These are phyloP conservation scores for Boletellus emodensis DNA, from an alignment of 768 basidiomycete species.

Conservation along the genomic window DNA sequence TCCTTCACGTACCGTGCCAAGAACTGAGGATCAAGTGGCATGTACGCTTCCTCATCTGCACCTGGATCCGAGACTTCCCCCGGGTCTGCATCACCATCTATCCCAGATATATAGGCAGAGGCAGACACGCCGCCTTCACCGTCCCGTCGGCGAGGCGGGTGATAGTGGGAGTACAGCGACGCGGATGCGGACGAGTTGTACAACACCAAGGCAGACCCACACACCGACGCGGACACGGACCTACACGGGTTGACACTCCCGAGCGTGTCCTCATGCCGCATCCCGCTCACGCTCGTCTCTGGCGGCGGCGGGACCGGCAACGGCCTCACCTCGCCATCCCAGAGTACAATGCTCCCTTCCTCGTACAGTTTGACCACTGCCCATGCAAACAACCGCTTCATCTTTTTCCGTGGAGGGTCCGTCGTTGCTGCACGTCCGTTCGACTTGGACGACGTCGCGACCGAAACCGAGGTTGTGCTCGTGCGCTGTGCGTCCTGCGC, in stretches of 20 bases:
- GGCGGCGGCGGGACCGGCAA: conserved; percentile 21
- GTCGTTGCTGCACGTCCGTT: background rate
- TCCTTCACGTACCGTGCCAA: conserved; percentile 46
- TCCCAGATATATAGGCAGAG: conserved; percentile 3
- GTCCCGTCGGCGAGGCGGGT: conserved; percentile 12
- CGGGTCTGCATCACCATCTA: conserved; percentile 36
- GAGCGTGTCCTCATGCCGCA: conserved; percentile 47
- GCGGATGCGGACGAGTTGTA: conserved; percentile 16
- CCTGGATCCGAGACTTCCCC: conserved; percentile 59
- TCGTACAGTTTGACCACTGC: conserved; percentile 60
- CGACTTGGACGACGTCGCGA: background rate
- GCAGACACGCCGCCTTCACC: conserved; percentile 20
- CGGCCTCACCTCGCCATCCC: conserved; percentile 58
- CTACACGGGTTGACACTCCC: background rate
- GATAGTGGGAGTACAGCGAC: conserved; percentile 25
- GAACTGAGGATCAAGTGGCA: conserved; percentile 52
- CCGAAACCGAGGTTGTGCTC: background rate
- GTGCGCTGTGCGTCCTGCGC: background rate
- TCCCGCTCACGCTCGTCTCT: conserved; percentile 24
- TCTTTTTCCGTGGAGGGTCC: conserved; percentile 38
- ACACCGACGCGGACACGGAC: background rate
- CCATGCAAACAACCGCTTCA: conserved; percentile 66
- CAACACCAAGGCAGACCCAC: background rate
- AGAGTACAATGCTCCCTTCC: conserved; percentile 72
- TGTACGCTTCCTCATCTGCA: conserved; percentile 55